phyloP scores from a whole-genome alignment of 345 rosid species.

The Anastatica hierochuntica region DNA sequence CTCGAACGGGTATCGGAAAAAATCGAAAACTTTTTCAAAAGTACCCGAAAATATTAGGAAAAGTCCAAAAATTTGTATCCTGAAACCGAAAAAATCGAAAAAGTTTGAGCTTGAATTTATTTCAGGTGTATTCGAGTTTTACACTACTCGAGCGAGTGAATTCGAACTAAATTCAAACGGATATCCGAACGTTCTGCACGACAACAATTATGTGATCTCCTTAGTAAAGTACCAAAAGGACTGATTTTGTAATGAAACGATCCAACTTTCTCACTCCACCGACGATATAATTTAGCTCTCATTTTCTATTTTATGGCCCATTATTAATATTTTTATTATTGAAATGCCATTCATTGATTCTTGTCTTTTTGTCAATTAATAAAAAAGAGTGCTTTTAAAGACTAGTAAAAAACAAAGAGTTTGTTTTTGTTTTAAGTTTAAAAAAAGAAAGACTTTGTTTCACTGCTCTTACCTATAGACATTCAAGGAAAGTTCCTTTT shows the following conservation, averaged over 20 bases:
- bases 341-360: background rate
- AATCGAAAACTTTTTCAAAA: no score
- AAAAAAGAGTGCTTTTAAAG: slow-evolving; percentile 12
- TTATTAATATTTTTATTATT: no score
- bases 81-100: no score
- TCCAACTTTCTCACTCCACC: slow-evolving; percentile 1
- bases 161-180: no score
- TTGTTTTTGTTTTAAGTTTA: background rate
- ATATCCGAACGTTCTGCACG: no score
- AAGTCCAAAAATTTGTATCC: no score
- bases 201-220: background rate
- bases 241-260: background rate
- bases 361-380: slow-evolving; percentile 13
- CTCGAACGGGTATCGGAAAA: no score
- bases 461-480: background rate
- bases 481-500: slow-evolving; percentile 10
- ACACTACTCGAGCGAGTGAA: no score
- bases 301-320: no score
- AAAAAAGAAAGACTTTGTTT: background rate
- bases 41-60: no score
- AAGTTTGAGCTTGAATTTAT: no score
- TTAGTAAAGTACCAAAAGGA: background rate
- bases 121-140: no score
- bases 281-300: slow-evolving; percentile 5
- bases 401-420: background rate